phyloP scores from a whole-genome alignment of 495 filamentous ascomycete species.

The Neohortaea acidophila region DNA sequence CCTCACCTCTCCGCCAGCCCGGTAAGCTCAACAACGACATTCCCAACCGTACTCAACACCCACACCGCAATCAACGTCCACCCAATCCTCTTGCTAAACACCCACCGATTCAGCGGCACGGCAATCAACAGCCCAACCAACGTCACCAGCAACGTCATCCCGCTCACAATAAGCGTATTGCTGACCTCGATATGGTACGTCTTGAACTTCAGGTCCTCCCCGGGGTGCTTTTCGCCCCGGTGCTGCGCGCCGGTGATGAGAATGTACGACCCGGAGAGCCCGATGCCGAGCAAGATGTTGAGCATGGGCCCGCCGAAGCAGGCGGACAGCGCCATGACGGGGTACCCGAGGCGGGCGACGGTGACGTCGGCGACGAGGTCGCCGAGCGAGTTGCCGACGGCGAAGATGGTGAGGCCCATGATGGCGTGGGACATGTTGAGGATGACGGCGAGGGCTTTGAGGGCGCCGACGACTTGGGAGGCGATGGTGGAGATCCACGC shows the following conservation, averaged over 20 bases:
- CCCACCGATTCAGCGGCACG: conserved; percentile 79
- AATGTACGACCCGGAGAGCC: conserved; percentile 76
- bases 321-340: conserved; percentile 90
- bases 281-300: conserved; percentile 91
- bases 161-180: conserved; percentile 68
- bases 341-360: conserved; percentile 80
- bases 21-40: conserved; percentile 62
- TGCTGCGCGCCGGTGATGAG: conserved; percentile 45
- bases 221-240: conserved; percentile 42
- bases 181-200: conserved; percentile 67
- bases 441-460: conserved; percentile 89
- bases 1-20: conserved; percentile 12
- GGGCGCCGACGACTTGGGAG: conserved; percentile 85
- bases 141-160: conserved; percentile 64
- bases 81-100: conserved; percentile 72
- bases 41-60: conserved; percentile 66
- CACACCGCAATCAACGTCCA: conserved; percentile 72
- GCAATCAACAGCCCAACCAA: conserved; percentile 61
- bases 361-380: conserved; percentile 93
- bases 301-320: conserved; percentile 97
- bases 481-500: conserved; percentile 95
- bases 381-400: conserved; percentile 87
- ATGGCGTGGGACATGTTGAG: conserved; percentile 90
- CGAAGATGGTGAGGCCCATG: conserved; percentile 88
- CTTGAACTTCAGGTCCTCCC: conserved; percentile 30